Conservation (phyloP, 164 flowering plant genomes). For the Buxus sempervirens region DNA sequence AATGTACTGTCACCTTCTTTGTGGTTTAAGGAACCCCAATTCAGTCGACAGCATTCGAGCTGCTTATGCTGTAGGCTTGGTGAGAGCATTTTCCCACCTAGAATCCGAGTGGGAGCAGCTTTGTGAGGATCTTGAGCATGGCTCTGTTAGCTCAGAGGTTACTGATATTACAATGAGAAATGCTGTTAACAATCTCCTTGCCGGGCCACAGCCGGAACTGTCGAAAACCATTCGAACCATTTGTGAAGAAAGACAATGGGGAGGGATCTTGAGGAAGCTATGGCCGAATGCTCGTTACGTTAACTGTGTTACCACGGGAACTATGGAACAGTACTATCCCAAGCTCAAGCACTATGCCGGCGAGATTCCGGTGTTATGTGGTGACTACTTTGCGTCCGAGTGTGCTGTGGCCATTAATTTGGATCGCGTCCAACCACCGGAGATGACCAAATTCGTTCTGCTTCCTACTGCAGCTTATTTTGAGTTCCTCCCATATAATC, state of each 20-base stretch:
- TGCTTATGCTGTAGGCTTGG: conserved; percentile 41
- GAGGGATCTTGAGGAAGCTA: conserved; percentile 30
- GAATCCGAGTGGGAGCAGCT: conserved; percentile 45
- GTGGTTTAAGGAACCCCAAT: conserved; percentile 35
- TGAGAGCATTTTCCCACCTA: conserved; percentile 31
- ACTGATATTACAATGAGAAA: conserved; percentile 35
- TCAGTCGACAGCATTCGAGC: conserved; percentile 32
- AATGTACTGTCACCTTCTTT: conserved; percentile 55
- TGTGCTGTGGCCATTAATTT: conserved; percentile 41
- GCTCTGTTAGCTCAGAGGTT: conserved; percentile 27
- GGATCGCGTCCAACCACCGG: conserved; percentile 38
- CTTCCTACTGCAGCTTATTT: conserved; percentile 55
- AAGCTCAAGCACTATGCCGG: conserved; percentile 41
- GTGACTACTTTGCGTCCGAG: conserved; percentile 51
- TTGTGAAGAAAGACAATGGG: conserved; percentile 30
- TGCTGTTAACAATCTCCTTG: conserved; percentile 36
- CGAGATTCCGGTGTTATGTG: conserved; percentile 33
- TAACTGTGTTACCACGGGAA: conserved; percentile 41
- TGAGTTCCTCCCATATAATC: conserved; percentile 49
- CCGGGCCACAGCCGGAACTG: conserved; percentile 36
- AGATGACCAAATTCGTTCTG: conserved; percentile 31
- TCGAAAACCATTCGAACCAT: conserved; percentile 25
- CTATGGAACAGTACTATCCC: conserved; percentile 42
- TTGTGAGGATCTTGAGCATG: conserved; percentile 39
- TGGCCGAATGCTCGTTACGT: conserved; percentile 48